Percentiles rank a stretch among this genome's conserved stretches.
phyloP scores from a whole-genome alignment of 306 rosid species.

The Quercus aquifolioides region DNA sequence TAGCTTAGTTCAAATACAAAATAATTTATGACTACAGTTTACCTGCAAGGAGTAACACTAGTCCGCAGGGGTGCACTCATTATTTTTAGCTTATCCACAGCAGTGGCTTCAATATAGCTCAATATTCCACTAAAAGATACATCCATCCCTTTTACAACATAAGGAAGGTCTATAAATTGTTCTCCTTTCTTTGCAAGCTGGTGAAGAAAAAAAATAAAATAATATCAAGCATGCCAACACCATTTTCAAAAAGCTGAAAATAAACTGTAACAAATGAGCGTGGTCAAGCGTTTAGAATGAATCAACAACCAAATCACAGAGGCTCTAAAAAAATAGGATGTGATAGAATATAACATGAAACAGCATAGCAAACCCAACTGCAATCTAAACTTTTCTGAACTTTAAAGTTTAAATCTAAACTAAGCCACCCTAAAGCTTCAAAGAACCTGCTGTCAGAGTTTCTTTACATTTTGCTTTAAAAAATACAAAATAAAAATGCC shows the following conservation, averaged over 20 bases:
- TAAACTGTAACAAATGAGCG: too few species aligned
- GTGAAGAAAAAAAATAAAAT: constrained; percentile 6
- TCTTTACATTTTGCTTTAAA: too few species aligned
- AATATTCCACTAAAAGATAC: constrained; percentile 89
- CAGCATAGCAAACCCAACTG: not conserved
- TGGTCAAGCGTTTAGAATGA: not conserved
- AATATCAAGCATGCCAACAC: constrained; percentile 10
- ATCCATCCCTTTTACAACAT: constrained; percentile 94
- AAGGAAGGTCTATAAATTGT: constrained; percentile 77
- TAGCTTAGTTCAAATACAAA: constrained; percentile 6
- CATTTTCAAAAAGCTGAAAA: too few species aligned
- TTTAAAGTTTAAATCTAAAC: too few species aligned
- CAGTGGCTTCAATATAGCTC: constrained; percentile 88
- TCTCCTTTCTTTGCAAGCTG: constrained; percentile 93
- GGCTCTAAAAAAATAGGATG: not conserved
- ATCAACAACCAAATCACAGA: not conserved
- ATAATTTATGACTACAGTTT: not conserved
- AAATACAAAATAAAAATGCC: not conserved
- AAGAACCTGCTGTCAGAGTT: too few species aligned
- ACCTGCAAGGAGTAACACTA: constrained; percentile 94
- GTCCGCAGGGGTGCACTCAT: constrained; percentile 92
- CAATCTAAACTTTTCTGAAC: too few species aligned
- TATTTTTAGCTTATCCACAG: constrained; percentile 64
- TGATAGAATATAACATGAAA: not conserved
- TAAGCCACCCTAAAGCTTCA: too few species aligned